These are phyloP conservation scores for Chlamydomonas applanata DNA, from an alignment of 139 green algal species.

Conservation along the genomic window DNA sequence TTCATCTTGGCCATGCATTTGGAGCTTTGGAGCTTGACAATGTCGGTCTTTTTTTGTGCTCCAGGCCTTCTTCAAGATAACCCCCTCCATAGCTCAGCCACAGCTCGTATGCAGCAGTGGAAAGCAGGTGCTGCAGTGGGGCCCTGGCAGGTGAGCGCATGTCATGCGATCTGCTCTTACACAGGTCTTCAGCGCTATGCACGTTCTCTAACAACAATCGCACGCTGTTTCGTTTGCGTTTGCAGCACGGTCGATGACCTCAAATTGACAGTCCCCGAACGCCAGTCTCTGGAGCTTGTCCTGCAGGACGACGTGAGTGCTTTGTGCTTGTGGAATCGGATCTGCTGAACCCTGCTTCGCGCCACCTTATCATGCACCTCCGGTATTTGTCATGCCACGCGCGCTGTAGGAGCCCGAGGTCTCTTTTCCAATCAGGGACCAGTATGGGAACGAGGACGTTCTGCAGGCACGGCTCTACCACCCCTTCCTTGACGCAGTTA, in stretches of 20 bases:
- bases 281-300: constrained; percentile 16
- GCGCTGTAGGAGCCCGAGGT: constrained; percentile 14
- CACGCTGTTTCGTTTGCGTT: too few relatives aligned
- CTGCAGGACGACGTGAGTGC: constrained; percentile 4
- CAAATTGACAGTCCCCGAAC: constrained; percentile 7
- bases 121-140: constrained; percentile 8
- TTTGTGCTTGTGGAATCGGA: too few relatives aligned
- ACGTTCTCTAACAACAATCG: neutral
- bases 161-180: too few relatives aligned
- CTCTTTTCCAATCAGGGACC: constrained; percentile 5
- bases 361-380: too few relatives aligned
- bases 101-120: neutral
- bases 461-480: constrained; percentile 14
- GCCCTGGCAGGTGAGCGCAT: too few relatives aligned
- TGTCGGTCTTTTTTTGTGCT: neutral
- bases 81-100: neutral
- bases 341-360: too few relatives aligned
- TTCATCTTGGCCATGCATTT: too few relatives aligned
- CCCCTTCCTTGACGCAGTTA: constrained; percentile 13
- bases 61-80: constrained; percentile 21
- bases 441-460: constrained; percentile 12
- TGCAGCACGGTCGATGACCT: constrained; percentile 15
- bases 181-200: neutral
- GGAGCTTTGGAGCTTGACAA: too few relatives aligned
- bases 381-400: neutral